Base-by-base conservation (phyloP, 106 monocot species). In the Dendrobium nobile region DNA sequence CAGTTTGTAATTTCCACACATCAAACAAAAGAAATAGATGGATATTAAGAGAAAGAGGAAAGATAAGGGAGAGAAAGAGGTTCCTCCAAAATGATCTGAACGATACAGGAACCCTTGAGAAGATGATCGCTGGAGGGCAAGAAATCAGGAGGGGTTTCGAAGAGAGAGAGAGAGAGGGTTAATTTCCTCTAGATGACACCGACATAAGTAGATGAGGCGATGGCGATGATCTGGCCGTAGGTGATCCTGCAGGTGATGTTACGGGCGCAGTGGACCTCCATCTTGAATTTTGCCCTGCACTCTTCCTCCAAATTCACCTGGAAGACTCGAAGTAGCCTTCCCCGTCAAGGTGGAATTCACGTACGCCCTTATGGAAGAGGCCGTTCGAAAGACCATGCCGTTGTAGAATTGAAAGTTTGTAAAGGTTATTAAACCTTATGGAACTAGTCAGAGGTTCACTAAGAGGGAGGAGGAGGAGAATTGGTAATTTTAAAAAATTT, bases 201-300 rank as follows among this genome's bases (percentile, higher is more conserved):
- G 75, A 91, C 88, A 42, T 91, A 91, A 91, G 80, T 86, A 85
- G 83, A 91, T 91, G 77, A 91, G 75, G 26, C 91, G 56, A 91
- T 65, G 16, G 80, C 40, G 27, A 82, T 75, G 82, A 91, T 88
- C 83, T 83, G 81, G 31, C 85, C 88, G 78, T 77, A 83, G 68
- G 80, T 76, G 55, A 91, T 31, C 10, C n/a, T 51, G 61, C 91
- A 88, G 75, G 84, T 26, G 64, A 91, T 37, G 78, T 75, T 81
- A 72, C 59, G 20, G 40, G 82, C 81, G 87, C 85, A 91, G 33
- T 54, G 82, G 27, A 91, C 85, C 27, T 77, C 80, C 58, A 75
- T 88, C 82, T 91, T 86, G 82, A 86, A 85, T 24, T 75, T 80
- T n/a, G 91, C 91, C 5, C 86, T 87, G 91, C 91, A 91, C 22